phyloP scores from a whole-genome alignment of 2,329 filamentous ascomycete species.

The Arthroderma sp. region DNA sequence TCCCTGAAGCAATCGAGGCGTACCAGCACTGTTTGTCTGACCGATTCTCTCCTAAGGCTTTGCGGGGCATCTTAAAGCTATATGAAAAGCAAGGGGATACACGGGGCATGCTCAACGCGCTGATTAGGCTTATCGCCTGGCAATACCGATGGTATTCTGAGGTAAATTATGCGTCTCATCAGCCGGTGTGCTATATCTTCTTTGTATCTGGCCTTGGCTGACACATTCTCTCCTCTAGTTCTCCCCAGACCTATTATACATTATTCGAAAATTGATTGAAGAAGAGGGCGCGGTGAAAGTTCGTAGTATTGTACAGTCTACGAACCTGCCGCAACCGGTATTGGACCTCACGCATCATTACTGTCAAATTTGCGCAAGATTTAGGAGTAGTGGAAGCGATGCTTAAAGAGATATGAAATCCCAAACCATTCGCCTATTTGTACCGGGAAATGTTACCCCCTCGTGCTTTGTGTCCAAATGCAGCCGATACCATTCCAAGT shows the following conservation, averaged over 20 bases:
- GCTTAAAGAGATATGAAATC: slow-evolving; percentile 38
- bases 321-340: slow-evolving; percentile 81
- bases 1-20: slow-evolving; percentile 81
- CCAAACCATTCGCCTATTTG: background rate
- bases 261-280: slow-evolving; percentile 85
- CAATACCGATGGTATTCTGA: slow-evolving; percentile 99
- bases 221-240: slow-evolving; percentile 43
- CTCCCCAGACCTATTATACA: slow-evolving; percentile 76
- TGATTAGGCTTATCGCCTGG: slow-evolving; percentile 90
- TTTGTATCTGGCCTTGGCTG: background rate
- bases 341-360: slow-evolving; percentile 94
- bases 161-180: slow-evolving; percentile 28
- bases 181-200: background rate
- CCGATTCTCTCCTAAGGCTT: slow-evolving; percentile 85
- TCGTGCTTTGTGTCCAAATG: no score
- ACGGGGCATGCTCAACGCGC: slow-evolving; percentile 64
- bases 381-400: slow-evolving; percentile 86
- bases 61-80: slow-evolving; percentile 68
- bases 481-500: no score
- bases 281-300: slow-evolving; percentile 97
- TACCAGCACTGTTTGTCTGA: slow-evolving; percentile 78
- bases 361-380: slow-evolving; percentile 83
- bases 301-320: slow-evolving; percentile 91
- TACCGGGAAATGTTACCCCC: no score
- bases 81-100: slow-evolving; percentile 70